Percentiles rank a stretch among this genome's conserved stretches.
Conservation (phyloP, 768 basidiomycete species). For the Auricularia cornea region DNA sequence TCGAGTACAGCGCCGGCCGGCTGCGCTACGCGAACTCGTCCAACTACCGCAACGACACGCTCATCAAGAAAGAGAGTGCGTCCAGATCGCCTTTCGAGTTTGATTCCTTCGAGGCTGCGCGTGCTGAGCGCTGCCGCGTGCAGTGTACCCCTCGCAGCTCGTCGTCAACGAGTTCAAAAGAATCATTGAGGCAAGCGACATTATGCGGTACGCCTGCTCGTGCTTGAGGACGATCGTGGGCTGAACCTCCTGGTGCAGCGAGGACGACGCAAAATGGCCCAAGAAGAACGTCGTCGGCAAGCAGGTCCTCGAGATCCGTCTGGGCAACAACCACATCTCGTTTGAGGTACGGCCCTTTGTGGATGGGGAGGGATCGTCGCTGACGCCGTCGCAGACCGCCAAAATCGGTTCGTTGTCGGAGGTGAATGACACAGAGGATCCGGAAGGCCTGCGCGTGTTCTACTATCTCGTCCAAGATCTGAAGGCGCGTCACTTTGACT, state of each 20-base stretch:
- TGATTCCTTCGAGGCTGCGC: neutral
- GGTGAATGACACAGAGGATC: conserved; percentile 94
- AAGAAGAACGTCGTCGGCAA: conserved; percentile 99
- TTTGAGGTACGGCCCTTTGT: conserved; percentile 64
- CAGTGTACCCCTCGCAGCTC: conserved; percentile 92
- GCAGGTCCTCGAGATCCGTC: conserved; percentile 92
- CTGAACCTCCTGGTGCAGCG: conserved; percentile 40
- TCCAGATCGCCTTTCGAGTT: conserved; percentile 8
- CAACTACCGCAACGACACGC: conserved; percentile 94
- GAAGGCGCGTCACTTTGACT: conserved; percentile 46
- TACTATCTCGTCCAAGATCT: conserved; percentile 98
- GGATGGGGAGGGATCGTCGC: neutral
- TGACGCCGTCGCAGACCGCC: conserved; percentile 56
- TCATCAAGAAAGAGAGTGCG: conserved; percentile 98
- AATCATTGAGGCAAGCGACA: conserved; percentile 87
- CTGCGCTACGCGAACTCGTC: conserved; percentile 98
- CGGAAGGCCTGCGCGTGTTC: conserved; percentile 94
- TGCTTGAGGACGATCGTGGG: neutral
- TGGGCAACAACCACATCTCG: conserved; percentile 92
- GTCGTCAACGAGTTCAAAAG: conserved; percentile 92
- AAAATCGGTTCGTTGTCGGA: conserved; percentile 97
- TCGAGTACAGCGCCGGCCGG: conserved; percentile 95
- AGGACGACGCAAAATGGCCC: conserved; percentile 98
- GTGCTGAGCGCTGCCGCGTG: neutral
- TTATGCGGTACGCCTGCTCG: conserved; percentile 64